Base-by-base conservation (phyloP, 441 rosid species). In the Metrosideros polymorpha region DNA sequence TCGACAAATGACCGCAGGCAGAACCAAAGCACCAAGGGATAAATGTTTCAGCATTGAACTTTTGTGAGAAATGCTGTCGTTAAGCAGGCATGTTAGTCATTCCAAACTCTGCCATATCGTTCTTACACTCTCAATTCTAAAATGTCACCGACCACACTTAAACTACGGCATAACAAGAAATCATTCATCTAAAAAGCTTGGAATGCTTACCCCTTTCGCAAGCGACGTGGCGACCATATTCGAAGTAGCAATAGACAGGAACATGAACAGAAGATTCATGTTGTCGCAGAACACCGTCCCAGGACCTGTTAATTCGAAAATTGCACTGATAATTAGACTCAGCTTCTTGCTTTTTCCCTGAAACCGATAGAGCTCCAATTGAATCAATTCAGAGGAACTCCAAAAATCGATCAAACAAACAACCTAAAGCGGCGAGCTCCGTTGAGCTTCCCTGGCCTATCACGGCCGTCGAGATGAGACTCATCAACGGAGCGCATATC, bases 401-500 rank as follows among this genome's bases (percentile, higher is more conserved):
- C 27, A 22, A 39, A 15, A 71, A 24, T 39, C 79, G 43, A 71
- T 71, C 79, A 71, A 35, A 82, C 85, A 9, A 84, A 93, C 95
- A 84, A 93, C 95, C 95, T 83, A 93, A 77, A 84, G 95, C 94
- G 51, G 94, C 93, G 85, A 92, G 95, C 89, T 93, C 95, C 49
- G 93, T 85, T 17, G 96, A 97, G 93, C 99, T 97, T 85, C 97
- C 95, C 87, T 94, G 99, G 84, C 98, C 99, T 63, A 97, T 93
- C 53, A 97, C 99, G 0, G 95, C 99, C 55, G 98, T 96, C 82
- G 95, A 97, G 89, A 96, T 96, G 85, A 97, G 96, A 93, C 99
- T 97, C 99, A 97, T 96, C 93, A 97, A 87, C n/a, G 99, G 99
- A 19, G 94, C 96, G 86, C 99, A 97, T 9, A 96, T 88, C 99